Percentiles rank a stretch among this genome's conserved stretches.
These are phyloP conservation scores for Alternaria sp. DNA, from an alignment of 2,329 filamentous ascomycete species.

Conservation along the genomic window DNA sequence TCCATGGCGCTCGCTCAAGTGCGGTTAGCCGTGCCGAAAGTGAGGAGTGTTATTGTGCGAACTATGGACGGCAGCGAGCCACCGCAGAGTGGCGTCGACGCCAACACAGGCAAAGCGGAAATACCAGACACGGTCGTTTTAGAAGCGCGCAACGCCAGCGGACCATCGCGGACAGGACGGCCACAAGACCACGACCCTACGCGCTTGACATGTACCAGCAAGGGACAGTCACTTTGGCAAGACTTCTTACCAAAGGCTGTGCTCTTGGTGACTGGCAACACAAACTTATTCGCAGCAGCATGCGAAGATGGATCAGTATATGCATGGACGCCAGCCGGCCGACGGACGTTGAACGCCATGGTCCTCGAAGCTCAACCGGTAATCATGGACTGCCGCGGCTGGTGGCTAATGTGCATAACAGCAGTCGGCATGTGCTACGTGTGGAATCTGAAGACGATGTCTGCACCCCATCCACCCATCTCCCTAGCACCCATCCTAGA, in stretches of 20 bases:
- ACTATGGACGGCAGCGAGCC: slow-evolving; percentile 72
- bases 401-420: slow-evolving; percentile 89
- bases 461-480: slow-evolving; percentile 85
- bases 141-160: slow-evolving; percentile 83
- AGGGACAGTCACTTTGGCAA: slow-evolving; percentile 85
- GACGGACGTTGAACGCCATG: slow-evolving; percentile 82
- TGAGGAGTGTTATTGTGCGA: slow-evolving; percentile 81
- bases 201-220: slow-evolving; percentile 79
- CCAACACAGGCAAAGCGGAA: slow-evolving; percentile 51
- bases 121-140: slow-evolving; percentile 74
- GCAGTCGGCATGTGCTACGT: slow-evolving; percentile 89
- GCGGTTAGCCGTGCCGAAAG: slow-evolving; percentile 83
- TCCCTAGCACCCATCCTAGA: slow-evolving; percentile 90
- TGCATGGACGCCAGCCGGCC: slow-evolving; percentile 89
- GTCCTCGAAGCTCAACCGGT: slow-evolving; percentile 92
- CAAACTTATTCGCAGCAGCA: slow-evolving; percentile 87
- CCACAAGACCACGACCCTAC: slow-evolving; percentile 77
- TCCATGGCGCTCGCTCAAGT: slow-evolving; percentile 81
- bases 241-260: slow-evolving; percentile 88
- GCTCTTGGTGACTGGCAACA: slow-evolving; percentile 88
- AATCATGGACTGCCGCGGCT: slow-evolving; percentile 86
- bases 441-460: slow-evolving; percentile 86
- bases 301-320: slow-evolving; percentile 93
- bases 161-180: slow-evolving; percentile 64
- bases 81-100: slow-evolving; percentile 53